A percentile compares a stretch with the other conserved stretches of the same genome.
These are phyloP conservation scores for Pueraria montana DNA, from an alignment of 306 rosid species.

Conservation along the genomic window DNA sequence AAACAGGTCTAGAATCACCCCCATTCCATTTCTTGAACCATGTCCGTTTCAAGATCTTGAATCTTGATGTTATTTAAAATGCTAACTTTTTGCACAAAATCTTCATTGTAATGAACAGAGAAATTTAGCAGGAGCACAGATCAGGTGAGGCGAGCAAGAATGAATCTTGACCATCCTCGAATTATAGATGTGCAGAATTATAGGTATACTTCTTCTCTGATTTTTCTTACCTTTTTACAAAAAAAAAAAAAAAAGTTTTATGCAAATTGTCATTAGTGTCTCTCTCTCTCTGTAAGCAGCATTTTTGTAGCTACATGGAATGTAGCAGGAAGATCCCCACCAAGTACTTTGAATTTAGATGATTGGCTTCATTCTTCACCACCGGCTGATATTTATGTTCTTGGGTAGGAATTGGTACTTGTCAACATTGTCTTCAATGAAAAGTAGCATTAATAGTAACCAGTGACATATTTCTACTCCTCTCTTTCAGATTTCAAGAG, in stretches of 20 bases:
- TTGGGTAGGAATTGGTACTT: constrained; percentile 75
- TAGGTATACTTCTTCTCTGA: constrained; percentile 62
- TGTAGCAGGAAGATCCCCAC: constrained; percentile 98
- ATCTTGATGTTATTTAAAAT: constrained; percentile 7
- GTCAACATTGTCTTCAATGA: constrained; percentile 10
- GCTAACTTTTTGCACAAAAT: background rate
- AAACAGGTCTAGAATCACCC: constrained; percentile 72
- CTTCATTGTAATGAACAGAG: constrained; percentile 69
- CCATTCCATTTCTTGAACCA: constrained; percentile 36
- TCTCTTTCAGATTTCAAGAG: constrained; percentile 89
- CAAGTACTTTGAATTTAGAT: constrained; percentile 83
- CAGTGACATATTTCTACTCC: constrained; percentile 37
- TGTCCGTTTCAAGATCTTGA: background rate
- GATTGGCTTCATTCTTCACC: constrained; percentile 98
- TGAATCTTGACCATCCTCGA: constrained; percentile 98
- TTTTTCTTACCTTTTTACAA: background rate
- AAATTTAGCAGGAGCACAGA: constrained; percentile 77
- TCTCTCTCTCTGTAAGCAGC: constrained; percentile 60
- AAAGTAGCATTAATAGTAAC: constrained; percentile 33
- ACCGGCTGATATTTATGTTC: constrained; percentile 98
- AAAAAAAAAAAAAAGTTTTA: constrained; percentile 14
- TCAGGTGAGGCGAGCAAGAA: constrained; percentile 78
- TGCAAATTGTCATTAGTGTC: constrained; percentile 43
- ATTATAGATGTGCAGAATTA: constrained; percentile 95
- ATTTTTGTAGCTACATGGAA: constrained; percentile 98